Evolutionary conservation across 1,284 basidiomycete genomes (phyloP).

Genomic region (Ganoderma multipileum): DNA sequence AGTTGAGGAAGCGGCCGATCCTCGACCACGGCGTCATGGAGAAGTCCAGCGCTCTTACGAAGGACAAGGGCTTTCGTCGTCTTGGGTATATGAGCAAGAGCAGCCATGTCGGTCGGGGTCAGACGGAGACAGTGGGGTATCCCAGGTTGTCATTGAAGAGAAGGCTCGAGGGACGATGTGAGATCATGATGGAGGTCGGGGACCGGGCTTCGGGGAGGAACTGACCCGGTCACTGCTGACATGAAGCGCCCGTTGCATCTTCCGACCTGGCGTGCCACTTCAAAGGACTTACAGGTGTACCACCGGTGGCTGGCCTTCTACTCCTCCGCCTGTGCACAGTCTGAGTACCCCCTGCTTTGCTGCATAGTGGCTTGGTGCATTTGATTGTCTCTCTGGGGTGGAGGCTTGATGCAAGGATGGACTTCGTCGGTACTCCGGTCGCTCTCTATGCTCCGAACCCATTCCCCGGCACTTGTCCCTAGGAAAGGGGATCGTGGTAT

Average conservation of each 20-base stretch:
- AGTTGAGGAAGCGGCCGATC: constrained; percentile 56
- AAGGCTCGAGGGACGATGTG: too few relatives aligned
- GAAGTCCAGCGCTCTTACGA: constrained; percentile 46
- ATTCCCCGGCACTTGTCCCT: constrained; percentile 30
- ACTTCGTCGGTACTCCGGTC: constrained; percentile 30
- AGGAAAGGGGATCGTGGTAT: constrained; percentile 37
- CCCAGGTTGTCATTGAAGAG: neutral
- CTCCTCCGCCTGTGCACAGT: neutral
- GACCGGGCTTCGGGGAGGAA: too few relatives aligned
- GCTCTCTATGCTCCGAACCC: constrained; percentile 30
- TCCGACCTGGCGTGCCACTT: neutral
- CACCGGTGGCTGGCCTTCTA: neutral
- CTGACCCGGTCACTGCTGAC: too few relatives aligned
- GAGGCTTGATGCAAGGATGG: constrained; percentile 35
- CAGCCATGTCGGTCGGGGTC: constrained; percentile 10
- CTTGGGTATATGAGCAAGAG: constrained; percentile 25
- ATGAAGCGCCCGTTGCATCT: constrained; percentile 17
- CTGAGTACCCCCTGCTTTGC: neutral
- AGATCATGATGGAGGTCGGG: too few relatives aligned
- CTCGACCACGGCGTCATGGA: constrained; percentile 62
- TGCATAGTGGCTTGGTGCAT: neutral
- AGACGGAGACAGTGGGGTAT: neutral
- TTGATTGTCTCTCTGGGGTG: neutral
- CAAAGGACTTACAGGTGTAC: neutral
- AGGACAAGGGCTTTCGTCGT: constrained; percentile 48